These are phyloP conservation scores for Lichtheimia corymbifera DNA, from an alignment of 371 early-diverging fungal genomes.

Conservation along the genomic window DNA sequence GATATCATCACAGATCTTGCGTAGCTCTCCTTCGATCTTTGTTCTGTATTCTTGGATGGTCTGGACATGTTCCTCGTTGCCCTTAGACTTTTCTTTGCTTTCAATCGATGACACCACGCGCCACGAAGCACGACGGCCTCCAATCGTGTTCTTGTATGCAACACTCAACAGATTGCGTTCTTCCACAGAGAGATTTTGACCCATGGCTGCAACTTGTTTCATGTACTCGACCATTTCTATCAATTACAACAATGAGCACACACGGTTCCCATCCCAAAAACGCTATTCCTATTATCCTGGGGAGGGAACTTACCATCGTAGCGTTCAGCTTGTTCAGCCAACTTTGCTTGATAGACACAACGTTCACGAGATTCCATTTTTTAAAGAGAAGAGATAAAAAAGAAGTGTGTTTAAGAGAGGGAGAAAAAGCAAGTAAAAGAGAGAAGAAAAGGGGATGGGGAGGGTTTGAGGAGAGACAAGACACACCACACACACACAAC, in stretches of 20 bases:
- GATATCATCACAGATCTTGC: conserved; percentile 95
- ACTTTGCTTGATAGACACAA: conserved; percentile 90
- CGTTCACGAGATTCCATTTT: conserved; percentile 30
- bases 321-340: conserved; percentile 99
- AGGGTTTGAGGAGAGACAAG: conserved; percentile 2
- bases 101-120: conserved; percentile 98
- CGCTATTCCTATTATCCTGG: too few relatives aligned
- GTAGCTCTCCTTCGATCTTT: conserved; percentile 93
- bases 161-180: conserved; percentile 98
- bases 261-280: too few relatives aligned
- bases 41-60: conserved; percentile 91
- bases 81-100: conserved; percentile 96
- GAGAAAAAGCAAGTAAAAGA: background rate
- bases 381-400: background rate
- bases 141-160: conserved; percentile 99
- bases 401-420: background rate
- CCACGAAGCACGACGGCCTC: conserved; percentile 99
- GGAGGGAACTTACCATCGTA: conserved; percentile 70
- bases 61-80: conserved; percentile 78
- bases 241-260: background rate
- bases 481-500: background rate
- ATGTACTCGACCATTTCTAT: conserved; percentile 95
- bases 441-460: background rate
- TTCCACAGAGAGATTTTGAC: conserved; percentile 87
- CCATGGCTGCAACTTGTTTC: conserved; percentile 79